phyloP scores from a whole-genome alignment of 352 stramenopile genomes.

The Phytophthora citrophthora region DNA sequence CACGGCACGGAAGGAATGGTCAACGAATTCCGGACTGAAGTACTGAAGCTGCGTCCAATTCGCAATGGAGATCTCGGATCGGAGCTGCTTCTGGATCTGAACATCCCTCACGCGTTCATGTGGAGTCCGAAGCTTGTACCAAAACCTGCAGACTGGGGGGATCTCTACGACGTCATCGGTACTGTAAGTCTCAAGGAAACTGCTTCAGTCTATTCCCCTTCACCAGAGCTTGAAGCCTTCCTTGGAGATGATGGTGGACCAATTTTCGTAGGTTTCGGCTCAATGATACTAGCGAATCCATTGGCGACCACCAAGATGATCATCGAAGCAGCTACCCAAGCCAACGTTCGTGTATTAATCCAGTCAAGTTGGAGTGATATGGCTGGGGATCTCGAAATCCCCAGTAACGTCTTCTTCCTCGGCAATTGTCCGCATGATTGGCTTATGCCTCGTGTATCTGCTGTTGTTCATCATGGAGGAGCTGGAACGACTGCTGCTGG shows the following conservation, averaged over 20 bases:
- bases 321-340: slow-evolving; percentile 66
- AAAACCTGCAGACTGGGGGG: slow-evolving; percentile 88
- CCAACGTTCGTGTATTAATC: slow-evolving; percentile 83
- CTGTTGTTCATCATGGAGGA: slow-evolving; percentile 79
- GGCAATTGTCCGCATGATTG: slow-evolving; percentile 88
- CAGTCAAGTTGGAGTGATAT: slow-evolving; percentile 89
- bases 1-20: slow-evolving; percentile 61
- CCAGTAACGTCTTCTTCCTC: slow-evolving; percentile 60
- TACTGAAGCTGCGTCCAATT: slow-evolving; percentile 60
- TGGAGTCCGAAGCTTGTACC: slow-evolving; percentile 86
- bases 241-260: slow-evolving; percentile 63
- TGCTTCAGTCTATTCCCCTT: slow-evolving; percentile 46
- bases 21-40: slow-evolving; percentile 78
- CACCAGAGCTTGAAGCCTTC: slow-evolving; percentile 64
- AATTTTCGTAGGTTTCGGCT: slow-evolving; percentile 94
- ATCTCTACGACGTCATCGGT: slow-evolving; percentile 84
- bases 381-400: slow-evolving; percentile 45
- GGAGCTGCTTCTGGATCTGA: slow-evolving; percentile 59
- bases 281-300: slow-evolving; percentile 90
- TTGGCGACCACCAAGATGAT: slow-evolving; percentile 77
- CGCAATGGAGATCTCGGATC: slow-evolving; percentile 55
- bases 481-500: slow-evolving; percentile 92
- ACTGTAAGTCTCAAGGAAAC: slow-evolving; percentile 66
- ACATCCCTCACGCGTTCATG: slow-evolving; percentile 89
- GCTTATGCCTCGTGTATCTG: slow-evolving; percentile 87